Percentiles rank a stretch among this genome's conserved stretches.
phyloP scores from a whole-genome alignment of 2,329 filamentous ascomycete genomes.

The Raffaelea deltoideospora region DNA sequence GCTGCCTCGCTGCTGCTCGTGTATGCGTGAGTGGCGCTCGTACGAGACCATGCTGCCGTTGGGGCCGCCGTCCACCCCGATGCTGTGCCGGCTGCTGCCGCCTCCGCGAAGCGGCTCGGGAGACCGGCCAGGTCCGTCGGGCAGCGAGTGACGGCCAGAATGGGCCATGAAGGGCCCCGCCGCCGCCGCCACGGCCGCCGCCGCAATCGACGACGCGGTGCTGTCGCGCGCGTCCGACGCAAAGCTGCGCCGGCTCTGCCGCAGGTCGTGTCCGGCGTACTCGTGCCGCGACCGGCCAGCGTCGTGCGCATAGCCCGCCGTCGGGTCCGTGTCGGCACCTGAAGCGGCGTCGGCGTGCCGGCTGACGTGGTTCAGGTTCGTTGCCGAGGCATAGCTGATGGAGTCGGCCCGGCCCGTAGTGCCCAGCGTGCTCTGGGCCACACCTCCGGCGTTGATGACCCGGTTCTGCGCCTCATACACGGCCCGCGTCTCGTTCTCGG shows the following conservation, averaged over 20 bases:
- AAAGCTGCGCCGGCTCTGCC: conserved; percentile 24
- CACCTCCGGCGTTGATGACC: conserved; percentile 10
- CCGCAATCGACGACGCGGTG: conserved; percentile 3
- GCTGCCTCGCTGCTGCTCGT: conserved; percentile 31
- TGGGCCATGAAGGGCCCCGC: conserved; percentile 8
- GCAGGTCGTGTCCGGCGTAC: conserved; percentile 23
- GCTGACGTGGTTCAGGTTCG: conserved; percentile 6
- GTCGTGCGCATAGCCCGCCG: conserved; percentile 1
- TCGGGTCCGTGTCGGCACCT: conserved; percentile 4
- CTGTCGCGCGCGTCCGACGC: conserved; percentile 14
- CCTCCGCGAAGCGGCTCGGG: conserved; percentile 4
- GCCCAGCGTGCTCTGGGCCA: conserved; percentile 9
- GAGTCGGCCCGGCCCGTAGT: conserved; percentile 8
- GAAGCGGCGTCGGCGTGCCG: conserved; percentile 4
- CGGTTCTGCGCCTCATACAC: conserved; percentile 30
- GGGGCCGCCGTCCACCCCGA: background rate
- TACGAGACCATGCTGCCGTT: background rate
- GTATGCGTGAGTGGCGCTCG: conserved; percentile 24
- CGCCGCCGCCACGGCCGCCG: background rate
- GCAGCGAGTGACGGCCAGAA: conserved; percentile 17
- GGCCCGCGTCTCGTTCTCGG: conserved; percentile 34
- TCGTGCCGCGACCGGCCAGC: conserved; percentile 6
- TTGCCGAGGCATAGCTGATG: conserved; percentile 9
- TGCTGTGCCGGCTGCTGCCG: background rate
- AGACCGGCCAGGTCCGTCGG: conserved; percentile 20